These are phyloP conservation scores for Soucietia sequanensis DNA, from an alignment of 805 yeast genomes.

Conservation along the genomic window DNA sequence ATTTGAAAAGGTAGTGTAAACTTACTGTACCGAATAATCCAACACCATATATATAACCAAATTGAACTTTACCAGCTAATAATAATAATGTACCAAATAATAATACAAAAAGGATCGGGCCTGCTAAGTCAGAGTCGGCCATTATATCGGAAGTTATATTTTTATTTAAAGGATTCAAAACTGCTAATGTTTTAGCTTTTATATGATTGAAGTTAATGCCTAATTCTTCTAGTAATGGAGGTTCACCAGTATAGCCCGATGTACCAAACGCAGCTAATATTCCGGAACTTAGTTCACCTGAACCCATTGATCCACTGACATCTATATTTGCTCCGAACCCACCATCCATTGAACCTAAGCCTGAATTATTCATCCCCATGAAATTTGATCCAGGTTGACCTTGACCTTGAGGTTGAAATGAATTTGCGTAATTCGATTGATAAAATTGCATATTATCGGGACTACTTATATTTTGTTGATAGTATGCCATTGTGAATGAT, in stretches of 20 bases:
- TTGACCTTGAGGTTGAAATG: slow-evolving; percentile 19
- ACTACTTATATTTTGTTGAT: slow-evolving; percentile 27
- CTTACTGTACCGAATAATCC: slow-evolving; percentile 88
- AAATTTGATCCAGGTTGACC: slow-evolving; percentile 13
- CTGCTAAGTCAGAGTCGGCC: slow-evolving; percentile 91
- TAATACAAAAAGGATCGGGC: slow-evolving; percentile 87
- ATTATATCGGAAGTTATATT: slow-evolving; percentile 66
- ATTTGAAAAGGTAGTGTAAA: slow-evolving; percentile 77
- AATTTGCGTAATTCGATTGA: slow-evolving; percentile 37
- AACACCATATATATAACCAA: slow-evolving; percentile 95
- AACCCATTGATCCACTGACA: slow-evolving; percentile 43
- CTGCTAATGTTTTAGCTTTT: slow-evolving; percentile 78
- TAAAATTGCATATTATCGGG: slow-evolving; percentile 43
- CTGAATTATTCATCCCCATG: slow-evolving; percentile 12
- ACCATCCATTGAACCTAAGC: slow-evolving; percentile 39
- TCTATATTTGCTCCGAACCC: slow-evolving; percentile 35
- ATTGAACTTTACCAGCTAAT: slow-evolving; percentile 90
- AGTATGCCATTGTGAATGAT: slow-evolving; percentile 42
- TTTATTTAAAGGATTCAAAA: slow-evolving; percentile 70
- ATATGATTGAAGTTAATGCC: slow-evolving; percentile 93
- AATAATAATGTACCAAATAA: slow-evolving; percentile 80
- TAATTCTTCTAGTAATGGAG: slow-evolving; percentile 85
- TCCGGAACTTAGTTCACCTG: slow-evolving; percentile 63
- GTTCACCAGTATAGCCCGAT: slow-evolving; percentile 92
- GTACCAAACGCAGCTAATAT: slow-evolving; percentile 90